These are phyloP conservation scores for Pseudohyphozyma bogoriensis DNA, from an alignment of 768 basidiomycete genomes.

Conservation along the genomic window DNA sequence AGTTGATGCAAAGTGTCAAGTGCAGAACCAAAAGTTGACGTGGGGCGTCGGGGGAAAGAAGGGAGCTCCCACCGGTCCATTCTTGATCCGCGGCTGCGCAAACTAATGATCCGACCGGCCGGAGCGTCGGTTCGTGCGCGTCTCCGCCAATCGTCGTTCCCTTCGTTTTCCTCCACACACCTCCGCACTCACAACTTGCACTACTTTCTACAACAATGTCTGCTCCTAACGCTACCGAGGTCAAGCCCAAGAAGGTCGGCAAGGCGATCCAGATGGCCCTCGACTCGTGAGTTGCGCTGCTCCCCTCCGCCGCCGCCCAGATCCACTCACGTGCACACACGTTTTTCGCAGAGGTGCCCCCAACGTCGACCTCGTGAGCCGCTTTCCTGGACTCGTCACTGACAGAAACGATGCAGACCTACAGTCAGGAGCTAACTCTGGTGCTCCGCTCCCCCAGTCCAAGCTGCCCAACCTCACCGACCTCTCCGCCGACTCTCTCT, in stretches of 20 bases:
- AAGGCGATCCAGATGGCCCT: conserved; percentile 18
- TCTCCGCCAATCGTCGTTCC: no score
- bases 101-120: no score
- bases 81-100: no score
- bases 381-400: not conserved
- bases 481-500: conserved; percentile 44
- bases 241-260: not conserved
- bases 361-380: conserved; percentile 24
- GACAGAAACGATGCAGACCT: not conserved
- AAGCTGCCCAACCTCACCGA: conserved; percentile 20
- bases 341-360: conserved; percentile 21
- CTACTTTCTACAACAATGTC: not conserved
- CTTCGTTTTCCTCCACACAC: no score
- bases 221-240: not conserved
- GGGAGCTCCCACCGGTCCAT: no score
- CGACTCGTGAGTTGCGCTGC: no score
- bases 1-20: no score
- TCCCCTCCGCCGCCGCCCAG: no score
- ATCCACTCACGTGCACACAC: no score
- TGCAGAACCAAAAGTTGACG: no score
- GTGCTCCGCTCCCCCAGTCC: not conserved
- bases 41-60: not conserved
- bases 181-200: not conserved
- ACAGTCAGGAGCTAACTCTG: not conserved
- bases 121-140: no score